Conservation (phyloP, 768 basidiomycete genomes). For the Phlegmacium glaucopus region DNA sequence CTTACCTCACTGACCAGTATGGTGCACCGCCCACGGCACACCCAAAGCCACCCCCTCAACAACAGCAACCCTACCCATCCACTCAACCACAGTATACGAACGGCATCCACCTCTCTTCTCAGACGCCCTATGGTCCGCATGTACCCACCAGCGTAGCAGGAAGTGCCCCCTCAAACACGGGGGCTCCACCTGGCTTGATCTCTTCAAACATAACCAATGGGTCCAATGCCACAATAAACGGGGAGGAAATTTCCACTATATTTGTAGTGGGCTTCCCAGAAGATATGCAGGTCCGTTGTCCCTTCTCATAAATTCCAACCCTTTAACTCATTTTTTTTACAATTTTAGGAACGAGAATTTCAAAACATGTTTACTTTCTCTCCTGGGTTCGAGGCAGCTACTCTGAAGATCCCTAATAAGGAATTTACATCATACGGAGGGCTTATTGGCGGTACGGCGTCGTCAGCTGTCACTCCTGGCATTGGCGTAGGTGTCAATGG, state of each 20-base stretch:
- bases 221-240: slow-evolving; percentile 28
- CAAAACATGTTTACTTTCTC: slow-evolving; percentile 99
- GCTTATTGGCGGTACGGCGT: slow-evolving; percentile 19
- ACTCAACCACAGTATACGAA: slow-evolving; percentile 21
- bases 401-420: slow-evolving; percentile 95
- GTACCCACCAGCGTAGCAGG: slow-evolving; percentile 39
- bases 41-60: slow-evolving; percentile 10
- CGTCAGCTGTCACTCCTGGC: slow-evolving; percentile 7
- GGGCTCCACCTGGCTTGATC: slow-evolving; percentile 22
- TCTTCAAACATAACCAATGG: slow-evolving; percentile 24
- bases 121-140: slow-evolving; percentile 75
- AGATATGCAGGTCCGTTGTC: slow-evolving; percentile 84
- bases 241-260: slow-evolving; percentile 93
- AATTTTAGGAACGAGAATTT: slow-evolving; percentile 90
- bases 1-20: slow-evolving; percentile 29
- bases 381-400: slow-evolving; percentile 93
- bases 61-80: slow-evolving; percentile 26
- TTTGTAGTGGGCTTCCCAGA: slow-evolving; percentile 99
- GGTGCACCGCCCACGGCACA: background rate
- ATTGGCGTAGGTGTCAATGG: slow-evolving; percentile 16
- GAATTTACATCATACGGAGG: slow-evolving; percentile 75
- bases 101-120: slow-evolving; percentile 55
- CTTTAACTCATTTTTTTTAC: slow-evolving; percentile 9
- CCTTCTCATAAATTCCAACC: slow-evolving; percentile 1
- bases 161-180: slow-evolving; percentile 15